phyloP scores from a whole-genome alignment of 177 flowering plant genomes.

The Tripterygium wilfordii region DNA sequence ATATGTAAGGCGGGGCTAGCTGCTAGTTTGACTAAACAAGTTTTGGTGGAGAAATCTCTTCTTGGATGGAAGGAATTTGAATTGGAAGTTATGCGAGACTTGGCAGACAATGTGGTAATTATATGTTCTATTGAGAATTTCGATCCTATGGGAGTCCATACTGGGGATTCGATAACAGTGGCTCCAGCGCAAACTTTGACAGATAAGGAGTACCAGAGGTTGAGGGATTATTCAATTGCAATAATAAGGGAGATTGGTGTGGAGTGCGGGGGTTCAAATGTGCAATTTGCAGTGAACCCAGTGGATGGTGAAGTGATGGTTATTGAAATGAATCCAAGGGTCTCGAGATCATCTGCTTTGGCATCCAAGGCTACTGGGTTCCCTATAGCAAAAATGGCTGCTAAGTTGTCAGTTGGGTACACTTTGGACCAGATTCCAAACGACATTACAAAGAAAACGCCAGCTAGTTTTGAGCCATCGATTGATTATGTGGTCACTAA shows the following conservation, averaged over 20 bases:
- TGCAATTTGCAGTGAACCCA: conserved; percentile 95
- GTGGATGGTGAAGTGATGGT: conserved; percentile 93
- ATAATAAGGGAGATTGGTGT: conserved; percentile 97
- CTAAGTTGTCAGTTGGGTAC: conserved; percentile 88
- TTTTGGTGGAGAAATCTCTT: conserved; percentile 90
- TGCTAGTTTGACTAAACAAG: conserved; percentile 81
- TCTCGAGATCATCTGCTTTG: conserved; percentile 90
- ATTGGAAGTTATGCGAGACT: conserved; percentile 94
- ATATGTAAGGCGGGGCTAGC: conserved; percentile 90
- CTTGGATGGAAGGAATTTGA: conserved; percentile 99
- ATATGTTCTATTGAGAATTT: conserved; percentile 94
- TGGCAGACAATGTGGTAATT: conserved; percentile 96
- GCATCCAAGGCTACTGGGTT: conserved; percentile 99
- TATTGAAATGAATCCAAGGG: conserved; percentile 98
- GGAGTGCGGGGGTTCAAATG: conserved; percentile 98
- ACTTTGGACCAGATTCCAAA: conserved; percentile 91
- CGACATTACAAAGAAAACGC: conserved; percentile 94
- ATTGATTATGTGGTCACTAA: conserved; percentile 97
- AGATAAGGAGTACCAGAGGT: conserved; percentile 88
- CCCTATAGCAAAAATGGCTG: conserved; percentile 98
- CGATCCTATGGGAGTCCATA: conserved; percentile 95
- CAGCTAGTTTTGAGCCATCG: conserved; percentile 99
- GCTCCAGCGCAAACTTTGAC: conserved; percentile 97
- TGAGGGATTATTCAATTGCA: conserved; percentile 85
- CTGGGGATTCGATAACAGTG: conserved; percentile 92